A percentile compares a stretch with the other conserved stretches of the same genome.
Conservation (phyloP, 2,329 filamentous ascomycete genomes). For the Monosporascus sp. region DNA sequence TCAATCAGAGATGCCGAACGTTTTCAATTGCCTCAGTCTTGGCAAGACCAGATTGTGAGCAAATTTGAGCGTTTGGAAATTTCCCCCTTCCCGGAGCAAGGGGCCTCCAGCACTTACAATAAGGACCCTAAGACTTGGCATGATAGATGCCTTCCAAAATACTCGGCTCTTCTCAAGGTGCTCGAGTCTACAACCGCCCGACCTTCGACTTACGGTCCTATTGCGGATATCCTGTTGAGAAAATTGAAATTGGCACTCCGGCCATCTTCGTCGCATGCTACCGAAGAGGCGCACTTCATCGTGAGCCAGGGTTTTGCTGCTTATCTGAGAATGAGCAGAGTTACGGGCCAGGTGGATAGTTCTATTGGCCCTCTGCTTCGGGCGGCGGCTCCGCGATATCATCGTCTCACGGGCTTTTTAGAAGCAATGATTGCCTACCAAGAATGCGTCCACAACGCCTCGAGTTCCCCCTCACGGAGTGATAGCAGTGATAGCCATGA, state of each 20-base stretch:
- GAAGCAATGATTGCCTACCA: conserved; percentile 57
- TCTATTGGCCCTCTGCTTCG: conserved; percentile 62
- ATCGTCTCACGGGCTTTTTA: conserved; percentile 60
- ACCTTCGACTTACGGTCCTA: conserved; percentile 60
- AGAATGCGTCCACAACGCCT: conserved; percentile 18
- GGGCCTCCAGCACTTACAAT: conserved; percentile 44
- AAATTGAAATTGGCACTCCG: conserved; percentile 62
- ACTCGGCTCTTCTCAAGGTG: conserved; percentile 61
- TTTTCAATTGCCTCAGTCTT: conserved; percentile 56
- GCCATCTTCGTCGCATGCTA: conserved; percentile 52
- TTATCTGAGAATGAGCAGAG: conserved; percentile 61
- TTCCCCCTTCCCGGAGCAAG: conserved; percentile 60
- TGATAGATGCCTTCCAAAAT: conserved; percentile 59
- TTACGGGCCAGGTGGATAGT: conserved; percentile 52
- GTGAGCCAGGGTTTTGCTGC: conserved; percentile 69
- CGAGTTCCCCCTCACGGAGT: conserved; percentile 22
- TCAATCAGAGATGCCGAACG: conserved; percentile 45
- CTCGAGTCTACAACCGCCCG: conserved; percentile 58
- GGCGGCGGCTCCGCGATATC: conserved; percentile 61
- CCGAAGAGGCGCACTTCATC: conserved; percentile 66
- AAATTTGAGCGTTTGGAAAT: conserved; percentile 63
- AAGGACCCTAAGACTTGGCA: conserved; percentile 59
- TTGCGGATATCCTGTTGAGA: conserved; percentile 59
- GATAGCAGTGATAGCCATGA: conserved; percentile 39
- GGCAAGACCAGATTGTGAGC: conserved; percentile 68